Evolutionary conservation across 148 eudicot species (phyloP), one percentile per base, ranked within the genome.

Genomic region (Heliamphora exappendiculata): DNA sequence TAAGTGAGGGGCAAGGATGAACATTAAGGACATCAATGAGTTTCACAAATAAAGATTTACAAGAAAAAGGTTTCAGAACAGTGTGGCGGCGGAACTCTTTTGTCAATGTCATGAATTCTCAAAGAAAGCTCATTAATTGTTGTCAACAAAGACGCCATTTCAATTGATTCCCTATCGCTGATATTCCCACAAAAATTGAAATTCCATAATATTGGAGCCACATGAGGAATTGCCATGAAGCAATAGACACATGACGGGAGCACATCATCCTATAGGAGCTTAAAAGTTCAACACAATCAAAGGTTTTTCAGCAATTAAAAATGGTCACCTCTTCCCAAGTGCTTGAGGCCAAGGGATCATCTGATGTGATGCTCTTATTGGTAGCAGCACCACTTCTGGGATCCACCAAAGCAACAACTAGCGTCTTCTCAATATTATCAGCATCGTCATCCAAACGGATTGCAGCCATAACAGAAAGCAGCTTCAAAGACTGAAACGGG

Each of bases 261-360:
- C n/a, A n/a, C n/a, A n/a, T n/a, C 19, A 22, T 31, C 47, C 28
- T 44, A 36, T 31, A 50, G 14, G 41, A 33, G 8, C 42, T 66
- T 7, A 24, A 55, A 49, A 51, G 53, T 64, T 55, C 22, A 16
- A 51, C 22, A 67, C 24, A 44, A 54, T 19, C 26, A 13, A 20
- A 68, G n/a, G 67, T 57, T 58, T 49, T 69, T 31, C 67, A 28
- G 49, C 45, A 36, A 45, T 19, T 10, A 34, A 34, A 42, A 47
- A 16, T 66, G 58, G 37, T 70, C 58, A 93, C 99, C 98, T 91
- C 90, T 75, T 93, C 93, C 99, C 99, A 96, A 72, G 87, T 86
- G 92, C 97, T 96, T 65, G 98, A 88, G 76, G 99, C 99, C 67
- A 96, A 82, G 53, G 93, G 91, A 58, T 96, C 98, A 62, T 84